A percentile compares a stretch with the other conserved stretches of the same genome.
Conservation (phyloP, 768 basidiomycete species). For the Coprinopsis strossmayeri region DNA sequence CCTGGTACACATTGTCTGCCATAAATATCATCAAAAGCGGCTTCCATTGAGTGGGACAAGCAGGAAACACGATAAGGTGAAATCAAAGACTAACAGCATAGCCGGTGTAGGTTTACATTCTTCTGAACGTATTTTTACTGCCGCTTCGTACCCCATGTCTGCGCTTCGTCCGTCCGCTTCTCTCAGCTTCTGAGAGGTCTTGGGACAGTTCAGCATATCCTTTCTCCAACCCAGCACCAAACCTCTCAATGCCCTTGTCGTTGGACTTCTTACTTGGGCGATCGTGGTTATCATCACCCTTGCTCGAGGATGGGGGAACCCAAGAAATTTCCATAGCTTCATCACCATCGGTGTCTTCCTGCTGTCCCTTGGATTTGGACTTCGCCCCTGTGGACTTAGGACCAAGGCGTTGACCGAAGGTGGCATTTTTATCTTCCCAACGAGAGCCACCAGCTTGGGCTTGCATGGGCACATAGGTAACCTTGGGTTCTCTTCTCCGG, state of each 20-base stretch:
- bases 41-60: too few species aligned
- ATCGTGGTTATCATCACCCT: slow-evolving; percentile 25
- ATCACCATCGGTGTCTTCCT: slow-evolving; percentile 28
- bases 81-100: too few species aligned
- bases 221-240: slow-evolving; percentile 87
- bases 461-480: slow-evolving; percentile 61
- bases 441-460: slow-evolving; percentile 27
- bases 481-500: slow-evolving; percentile 43
- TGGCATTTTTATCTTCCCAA: slow-evolving; percentile 41
- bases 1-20: too few species aligned
- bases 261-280: slow-evolving; percentile 20
- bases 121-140: slow-evolving; percentile 77
- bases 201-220: slow-evolving; percentile 46
- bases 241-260: slow-evolving; percentile 56
- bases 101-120: slow-evolving; percentile 14
- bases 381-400: slow-evolving; percentile 15
- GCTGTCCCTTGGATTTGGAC: slow-evolving; percentile 12
- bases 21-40: too few species aligned
- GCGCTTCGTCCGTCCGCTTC: slow-evolving; percentile 73
- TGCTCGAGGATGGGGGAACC: slow-evolving; percentile 49
- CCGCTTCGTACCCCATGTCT: slow-evolving; percentile 82
- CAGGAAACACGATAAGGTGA: too few species aligned
- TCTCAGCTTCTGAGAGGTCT: slow-evolving; percentile 53
- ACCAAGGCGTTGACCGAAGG: slow-evolving; percentile 66
- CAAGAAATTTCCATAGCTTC: slow-evolving; percentile 83